A percentile compares a stretch with the other conserved stretches of the same genome.
Conservation (phyloP, 2,329 filamentous ascomycete species). For the Sporothrix variecibatus region DNA sequence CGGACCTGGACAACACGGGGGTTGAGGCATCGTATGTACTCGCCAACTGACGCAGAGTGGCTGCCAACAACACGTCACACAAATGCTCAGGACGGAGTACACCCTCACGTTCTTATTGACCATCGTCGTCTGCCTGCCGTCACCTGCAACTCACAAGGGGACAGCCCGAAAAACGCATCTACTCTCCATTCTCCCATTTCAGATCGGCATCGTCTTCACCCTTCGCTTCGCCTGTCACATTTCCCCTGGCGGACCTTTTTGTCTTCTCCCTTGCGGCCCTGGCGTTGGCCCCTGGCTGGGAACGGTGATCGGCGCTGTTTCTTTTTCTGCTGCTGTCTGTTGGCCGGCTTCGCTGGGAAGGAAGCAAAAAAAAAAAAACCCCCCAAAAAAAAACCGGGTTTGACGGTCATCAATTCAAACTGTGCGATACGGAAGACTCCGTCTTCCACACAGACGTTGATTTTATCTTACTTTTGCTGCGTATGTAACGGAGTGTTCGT, state of each 20-base stretch:
- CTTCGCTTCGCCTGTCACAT: constrained; percentile 10
- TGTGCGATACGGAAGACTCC: neutral
- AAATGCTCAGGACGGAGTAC: no score
- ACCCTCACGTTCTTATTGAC: neutral
- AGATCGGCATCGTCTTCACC: neutral
- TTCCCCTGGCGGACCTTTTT: neutral
- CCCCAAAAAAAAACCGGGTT: neutral
- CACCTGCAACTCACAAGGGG: neutral
- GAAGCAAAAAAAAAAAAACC: no score
- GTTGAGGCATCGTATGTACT: neutral
- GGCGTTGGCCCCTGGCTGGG: neutral
- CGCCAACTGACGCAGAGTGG: neutral
- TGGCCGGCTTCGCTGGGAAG: neutral
- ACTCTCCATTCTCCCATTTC: constrained; percentile 1
- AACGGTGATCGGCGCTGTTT: neutral
- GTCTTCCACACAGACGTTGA: neutral
- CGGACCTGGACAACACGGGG: neutral
- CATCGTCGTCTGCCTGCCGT: neutral
- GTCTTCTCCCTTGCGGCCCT: neutral
- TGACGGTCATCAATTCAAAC: neutral
- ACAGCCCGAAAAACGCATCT: neutral
- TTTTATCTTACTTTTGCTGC: neutral
- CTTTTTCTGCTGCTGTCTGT: neutral
- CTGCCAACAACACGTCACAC: neutral
- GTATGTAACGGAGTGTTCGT: neutral